Base-by-base conservation (phyloP, 805 yeast species). In the Scheffersomyces lignosus region DNA sequence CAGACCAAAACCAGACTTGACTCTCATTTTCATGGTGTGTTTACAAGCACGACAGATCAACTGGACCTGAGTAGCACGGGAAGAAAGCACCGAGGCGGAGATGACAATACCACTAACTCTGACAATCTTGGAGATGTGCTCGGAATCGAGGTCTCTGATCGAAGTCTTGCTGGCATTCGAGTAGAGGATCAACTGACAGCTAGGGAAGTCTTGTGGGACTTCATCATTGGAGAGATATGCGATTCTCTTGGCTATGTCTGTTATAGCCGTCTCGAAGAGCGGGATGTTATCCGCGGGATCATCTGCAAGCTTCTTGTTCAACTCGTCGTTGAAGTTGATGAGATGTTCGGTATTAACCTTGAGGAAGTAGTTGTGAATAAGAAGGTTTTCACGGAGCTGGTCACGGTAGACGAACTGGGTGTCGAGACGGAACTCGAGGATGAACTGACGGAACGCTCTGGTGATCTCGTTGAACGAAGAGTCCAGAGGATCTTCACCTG, bases 21-120 rank as follows among this genome's bases (percentile, higher is more conserved):
- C 77, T 38, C 65, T 71, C 32, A 88, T 52, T 34, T 78, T 74
- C 64, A 80, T 76, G 2, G 93, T 81, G 55, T 89, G 95, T 48
- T 88, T 78, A 65, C 99, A 93, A 35, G 77, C 74, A 43, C 95
- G 78, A 64, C 99, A 93, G 75, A 90, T 80, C 38, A 93, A 67
- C 47, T 86, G 89, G 20, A 90, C 79, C 37, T 71, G 73, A 0
- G 96, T 85, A 17, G 98, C 96, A 51, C 93, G 81, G 1, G 97
- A 89, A 23, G 84, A 72, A 38, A 93, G 72, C 18, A 95, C 90
- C 3, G 96, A 86, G 1, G 97, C 86, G 34, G 95, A 83, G 40
- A 93, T 91, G 49, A 93, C 77, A 51, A 93, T 93, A 20, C 99
- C 99, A 15, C 96, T 86, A 29, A 93, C 78, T 38, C 96, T 74